Conservation (phyloP, 257 asterid species). For the Ilex asprella region DNA sequence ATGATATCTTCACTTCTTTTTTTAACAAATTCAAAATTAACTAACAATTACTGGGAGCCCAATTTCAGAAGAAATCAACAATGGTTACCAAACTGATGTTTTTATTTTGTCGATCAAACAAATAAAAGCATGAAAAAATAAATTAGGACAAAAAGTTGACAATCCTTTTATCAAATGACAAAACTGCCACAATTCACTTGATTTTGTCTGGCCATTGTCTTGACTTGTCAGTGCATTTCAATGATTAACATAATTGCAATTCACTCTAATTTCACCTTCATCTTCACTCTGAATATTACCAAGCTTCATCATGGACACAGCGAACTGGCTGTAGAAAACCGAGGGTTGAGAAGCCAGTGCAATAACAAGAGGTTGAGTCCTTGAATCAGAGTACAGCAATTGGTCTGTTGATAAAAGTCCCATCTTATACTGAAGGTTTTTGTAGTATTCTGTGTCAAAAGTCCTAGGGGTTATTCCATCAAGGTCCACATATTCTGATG, state of each 20-base stretch:
- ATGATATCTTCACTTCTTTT: no score
- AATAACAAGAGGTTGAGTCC: slow-evolving; percentile 55
- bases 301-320: slow-evolving; percentile 74
- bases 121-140: no score
- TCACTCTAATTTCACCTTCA: slow-evolving; percentile 49
- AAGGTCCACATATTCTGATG: slow-evolving; percentile 61
- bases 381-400: slow-evolving; percentile 46
- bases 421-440: slow-evolving; percentile 64
- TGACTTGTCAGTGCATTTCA: no score
- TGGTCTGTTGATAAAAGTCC: slow-evolving; percentile 70
- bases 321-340: slow-evolving; percentile 46
- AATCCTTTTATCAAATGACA: no score
- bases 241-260: slow-evolving; percentile 43
- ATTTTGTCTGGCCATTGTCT: no score
- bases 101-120: no score
- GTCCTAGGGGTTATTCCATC: slow-evolving; percentile 49
- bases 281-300: slow-evolving; percentile 58
- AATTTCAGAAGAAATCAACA: no score
- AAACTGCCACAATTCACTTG: no score
- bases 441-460: slow-evolving; percentile 57
- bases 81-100: no score
- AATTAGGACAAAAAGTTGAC: no score
- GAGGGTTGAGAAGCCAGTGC: slow-evolving; percentile 47
- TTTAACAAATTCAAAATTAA: no score
- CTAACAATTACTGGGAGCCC: no score